Base-by-base conservation (phyloP, 2,329 filamentous ascomycete genomes). In the Didymella exigua region DNA sequence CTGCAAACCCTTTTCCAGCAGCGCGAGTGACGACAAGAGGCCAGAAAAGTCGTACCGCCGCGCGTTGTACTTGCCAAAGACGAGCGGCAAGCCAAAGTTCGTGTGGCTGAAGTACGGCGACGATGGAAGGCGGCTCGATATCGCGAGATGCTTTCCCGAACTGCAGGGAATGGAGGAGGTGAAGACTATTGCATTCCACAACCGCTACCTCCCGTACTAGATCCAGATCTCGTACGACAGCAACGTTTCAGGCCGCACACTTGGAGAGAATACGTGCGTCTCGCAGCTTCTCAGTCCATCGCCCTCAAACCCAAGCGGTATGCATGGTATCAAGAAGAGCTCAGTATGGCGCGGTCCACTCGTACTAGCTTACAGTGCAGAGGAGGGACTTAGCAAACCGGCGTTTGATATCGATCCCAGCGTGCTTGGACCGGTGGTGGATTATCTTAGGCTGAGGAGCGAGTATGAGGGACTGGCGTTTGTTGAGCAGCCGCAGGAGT, bases 401-500 rank as follows among this genome's bases (percentile, higher is more conserved):
- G 51, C 54, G 23, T 16, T 62, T 29, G 45, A 64, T 51, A 27
- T 51, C 11, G 54, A 54, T 44, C 47, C 47, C 11, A 50, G 34
- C 7, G 36, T 49, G 27, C 29, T 58, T 38, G 34, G 47, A 5
- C 40, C 52, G 2, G 23, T 60, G 54, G 26, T 37, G 33, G 41
- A 58, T 37, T 64, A 62, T 41, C 24, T 56, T 23, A n/a, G 36
- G 31, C n/a, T 62, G 44, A 57, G 57, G 34, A 27, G 4, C 19
- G 50, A 55, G 44, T 64, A 64, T 45, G 29, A 31, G 27, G 59
- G 59, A 1, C 51, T 45, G 16, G 42, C 60, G 1, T 57, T 60
- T 40, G 52, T 64, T 38, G 24, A 63, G 52, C 59, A 63, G 34
- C 61, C 61, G 46, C 61, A 60, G 29, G 34, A 36, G 27, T 47